Conservation (phyloP, 148 eudicot genomes). For the Selenicereus undatus region DNA sequence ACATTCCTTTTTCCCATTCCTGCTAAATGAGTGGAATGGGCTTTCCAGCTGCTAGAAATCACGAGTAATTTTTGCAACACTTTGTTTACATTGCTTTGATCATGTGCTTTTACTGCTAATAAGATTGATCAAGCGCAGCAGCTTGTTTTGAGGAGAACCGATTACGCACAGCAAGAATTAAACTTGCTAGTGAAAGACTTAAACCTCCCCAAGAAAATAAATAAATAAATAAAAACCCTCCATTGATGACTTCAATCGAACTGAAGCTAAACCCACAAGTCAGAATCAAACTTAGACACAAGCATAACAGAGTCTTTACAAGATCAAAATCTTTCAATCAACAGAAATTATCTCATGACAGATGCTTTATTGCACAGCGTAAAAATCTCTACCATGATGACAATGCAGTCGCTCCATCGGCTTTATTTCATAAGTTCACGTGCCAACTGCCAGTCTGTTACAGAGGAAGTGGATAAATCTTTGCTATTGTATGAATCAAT, state of each 20-base stretch:
- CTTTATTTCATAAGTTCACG: background rate
- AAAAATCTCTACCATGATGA: background rate
- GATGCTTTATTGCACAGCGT: background rate
- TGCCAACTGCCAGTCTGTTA: background rate
- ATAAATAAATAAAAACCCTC: background rate
- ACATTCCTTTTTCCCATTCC: slow-evolving; percentile 8
- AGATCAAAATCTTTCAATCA: background rate
- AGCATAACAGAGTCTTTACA: background rate
- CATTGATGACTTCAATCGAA: background rate
- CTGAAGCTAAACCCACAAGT: background rate
- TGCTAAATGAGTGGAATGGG: background rate
- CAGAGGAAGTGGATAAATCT: background rate
- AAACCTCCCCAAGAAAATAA: background rate
- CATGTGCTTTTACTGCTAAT: slow-evolving; percentile 1
- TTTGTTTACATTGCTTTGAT: slow-evolving; percentile 2
- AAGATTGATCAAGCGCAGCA: background rate
- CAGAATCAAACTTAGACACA: background rate
- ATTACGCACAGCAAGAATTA: background rate
- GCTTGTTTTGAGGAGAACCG: background rate
- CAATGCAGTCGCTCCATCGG: slow-evolving; percentile 1
- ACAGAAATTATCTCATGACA: background rate
- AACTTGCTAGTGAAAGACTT: background rate
- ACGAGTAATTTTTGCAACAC: background rate
- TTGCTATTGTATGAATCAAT: background rate
- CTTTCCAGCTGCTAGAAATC: background rate